Percentiles rank a stretch among this genome's conserved stretches.
Conservation (phyloP, 768 basidiomycete species). For the Suillus lakei region DNA sequence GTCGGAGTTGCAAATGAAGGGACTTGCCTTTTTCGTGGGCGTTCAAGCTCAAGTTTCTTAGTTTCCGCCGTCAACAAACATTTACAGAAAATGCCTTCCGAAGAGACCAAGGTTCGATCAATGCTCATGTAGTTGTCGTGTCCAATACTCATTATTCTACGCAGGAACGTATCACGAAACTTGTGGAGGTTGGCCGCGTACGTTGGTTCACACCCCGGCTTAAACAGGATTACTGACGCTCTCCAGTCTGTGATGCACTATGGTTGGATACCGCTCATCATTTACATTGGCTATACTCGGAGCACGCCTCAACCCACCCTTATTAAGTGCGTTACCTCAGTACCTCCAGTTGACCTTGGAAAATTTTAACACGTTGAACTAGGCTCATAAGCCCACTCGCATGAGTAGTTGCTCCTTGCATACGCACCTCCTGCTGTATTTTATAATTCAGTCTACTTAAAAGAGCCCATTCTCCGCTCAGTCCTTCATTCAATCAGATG, state of each 20-base stretch:
- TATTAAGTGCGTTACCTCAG: slow-evolving; percentile 79
- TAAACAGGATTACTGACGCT: slow-evolving; percentile 7
- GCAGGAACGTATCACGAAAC: slow-evolving; percentile 83
- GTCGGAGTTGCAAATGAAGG: slow-evolving; percentile 37
- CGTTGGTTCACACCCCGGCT: slow-evolving; percentile 30
- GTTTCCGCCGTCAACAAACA: slow-evolving; percentile 5
- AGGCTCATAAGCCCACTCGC: slow-evolving; percentile 96
- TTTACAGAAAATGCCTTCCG: slow-evolving; percentile 70
- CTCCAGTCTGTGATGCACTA: slow-evolving; percentile 88
- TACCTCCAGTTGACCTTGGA: slow-evolving; percentile 7
- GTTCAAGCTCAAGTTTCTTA: slow-evolving; percentile 7
- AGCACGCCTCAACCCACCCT: slow-evolving; percentile 94
- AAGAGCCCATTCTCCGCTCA: slow-evolving; percentile 8
- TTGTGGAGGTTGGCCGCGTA: slow-evolving; percentile 83
- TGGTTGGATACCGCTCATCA: slow-evolving; percentile 95
- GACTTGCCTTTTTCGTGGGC: slow-evolving; percentile 10
- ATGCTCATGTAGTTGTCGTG: neutral
- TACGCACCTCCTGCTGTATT: slow-evolving; percentile 28
- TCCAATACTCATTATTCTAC: neutral
- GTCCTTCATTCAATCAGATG: neutral
- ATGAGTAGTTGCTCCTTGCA: slow-evolving; percentile 42
- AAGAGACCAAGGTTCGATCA: slow-evolving; percentile 80
- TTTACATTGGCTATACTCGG: slow-evolving; percentile 92
- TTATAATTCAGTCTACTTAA: slow-evolving; percentile 27
- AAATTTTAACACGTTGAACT: slow-evolving; percentile 8